phyloP scores from a whole-genome alignment of 2,329 filamentous ascomycete genomes.

The Colletotrichum camelliae region DNA sequence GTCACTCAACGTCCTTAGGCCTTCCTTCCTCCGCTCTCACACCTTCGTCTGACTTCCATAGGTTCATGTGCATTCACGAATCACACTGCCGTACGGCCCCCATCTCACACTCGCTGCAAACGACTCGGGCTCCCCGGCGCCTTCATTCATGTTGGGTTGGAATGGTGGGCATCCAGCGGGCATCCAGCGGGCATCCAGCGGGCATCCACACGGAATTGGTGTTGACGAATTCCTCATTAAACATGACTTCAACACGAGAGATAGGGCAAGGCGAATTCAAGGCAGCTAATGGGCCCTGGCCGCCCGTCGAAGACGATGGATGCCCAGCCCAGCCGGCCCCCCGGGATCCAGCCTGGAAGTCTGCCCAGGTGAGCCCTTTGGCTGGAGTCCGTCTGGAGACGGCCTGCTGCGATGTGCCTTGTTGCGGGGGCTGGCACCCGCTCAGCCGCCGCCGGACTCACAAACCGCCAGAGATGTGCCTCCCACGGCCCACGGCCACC shows the following conservation, averaged over 20 bases:
- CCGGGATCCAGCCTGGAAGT: slow-evolving; percentile 14
- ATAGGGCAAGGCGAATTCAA: not conserved
- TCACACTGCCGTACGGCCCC: not conserved
- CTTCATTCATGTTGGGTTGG: not conserved
- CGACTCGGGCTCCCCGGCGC: not conserved
- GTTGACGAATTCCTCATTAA: not conserved
- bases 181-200: not conserved
- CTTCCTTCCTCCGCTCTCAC: not conserved
- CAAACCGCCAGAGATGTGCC: not conserved
- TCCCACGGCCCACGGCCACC: not conserved
- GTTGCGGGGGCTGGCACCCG: slow-evolving; percentile 7
- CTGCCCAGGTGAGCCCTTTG: not conserved
- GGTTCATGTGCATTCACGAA: not conserved
- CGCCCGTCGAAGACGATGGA: not conserved
- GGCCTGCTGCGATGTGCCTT: slow-evolving; percentile 11
- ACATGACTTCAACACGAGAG: not conserved
- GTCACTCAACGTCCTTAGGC: not conserved
- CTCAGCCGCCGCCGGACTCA: slow-evolving; percentile 5
- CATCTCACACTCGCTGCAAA: not conserved
- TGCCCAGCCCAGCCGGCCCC: slow-evolving; percentile 3
- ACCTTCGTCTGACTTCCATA: not conserved
- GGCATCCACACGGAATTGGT: not conserved
- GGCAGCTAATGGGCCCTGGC: not conserved
- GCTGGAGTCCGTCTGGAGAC: not conserved
- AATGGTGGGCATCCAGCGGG: not conserved